Percentiles rank a stretch among this genome's conserved stretches.
phyloP scores from a whole-genome alignment of 352 stramenopile species.

The Phytophthora capsici region DNA sequence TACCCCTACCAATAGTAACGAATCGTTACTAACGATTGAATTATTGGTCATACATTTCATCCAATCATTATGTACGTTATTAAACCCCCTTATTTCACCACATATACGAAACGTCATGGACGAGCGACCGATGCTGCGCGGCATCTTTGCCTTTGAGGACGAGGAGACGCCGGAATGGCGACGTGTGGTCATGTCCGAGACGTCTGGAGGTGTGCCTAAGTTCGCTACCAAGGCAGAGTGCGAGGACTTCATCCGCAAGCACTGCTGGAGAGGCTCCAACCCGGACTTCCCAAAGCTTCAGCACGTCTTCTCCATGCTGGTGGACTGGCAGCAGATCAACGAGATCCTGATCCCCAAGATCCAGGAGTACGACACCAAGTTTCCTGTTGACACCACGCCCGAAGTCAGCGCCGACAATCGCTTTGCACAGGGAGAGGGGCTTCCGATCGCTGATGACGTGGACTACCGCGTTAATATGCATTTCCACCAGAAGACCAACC shows the following conservation, averaged over 20 bases:
- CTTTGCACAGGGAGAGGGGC: slow-evolving; percentile 63
- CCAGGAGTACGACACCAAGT: slow-evolving; percentile 74
- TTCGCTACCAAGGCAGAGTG: slow-evolving; percentile 90
- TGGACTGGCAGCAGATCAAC: slow-evolving; percentile 88
- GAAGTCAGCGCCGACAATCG: slow-evolving; percentile 62
- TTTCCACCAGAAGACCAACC: slow-evolving; percentile 91
- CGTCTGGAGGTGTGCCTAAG: slow-evolving; percentile 76
- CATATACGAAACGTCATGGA: slow-evolving; percentile 37
- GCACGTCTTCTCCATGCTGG: slow-evolving; percentile 93
- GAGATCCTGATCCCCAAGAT: slow-evolving; percentile 84
- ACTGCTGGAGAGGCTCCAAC: slow-evolving; percentile 90
- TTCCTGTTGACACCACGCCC: slow-evolving; percentile 45
- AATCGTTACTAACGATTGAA: no score
- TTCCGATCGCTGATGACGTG: slow-evolving; percentile 62
- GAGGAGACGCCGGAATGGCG: slow-evolving; percentile 86
- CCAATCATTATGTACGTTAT: not conserved
- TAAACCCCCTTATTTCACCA: not conserved
- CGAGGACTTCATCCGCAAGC: slow-evolving; percentile 86
- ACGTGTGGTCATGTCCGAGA: slow-evolving; percentile 71
- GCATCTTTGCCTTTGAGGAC: slow-evolving; percentile 89
- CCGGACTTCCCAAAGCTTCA: slow-evolving; percentile 90
- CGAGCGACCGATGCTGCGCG: slow-evolving; percentile 68
- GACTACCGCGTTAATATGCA: slow-evolving; percentile 91
- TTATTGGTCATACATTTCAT: not conserved
- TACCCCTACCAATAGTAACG: no score